Base-by-base conservation (phyloP, 140 eudicot species). In the Erigeron philadelphicus region DNA sequence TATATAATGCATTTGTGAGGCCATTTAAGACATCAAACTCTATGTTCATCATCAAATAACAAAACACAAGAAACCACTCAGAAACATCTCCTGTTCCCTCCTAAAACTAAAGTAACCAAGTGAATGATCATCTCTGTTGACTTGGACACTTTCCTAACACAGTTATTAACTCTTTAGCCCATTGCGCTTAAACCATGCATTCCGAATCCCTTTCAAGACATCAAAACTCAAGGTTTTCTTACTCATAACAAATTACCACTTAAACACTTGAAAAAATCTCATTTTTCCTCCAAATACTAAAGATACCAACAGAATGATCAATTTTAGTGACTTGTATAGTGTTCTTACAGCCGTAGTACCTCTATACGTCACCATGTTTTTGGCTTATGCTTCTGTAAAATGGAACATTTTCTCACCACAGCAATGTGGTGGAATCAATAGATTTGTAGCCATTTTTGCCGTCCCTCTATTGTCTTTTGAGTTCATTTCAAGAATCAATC, bases 261-360 rank as follows among this genome's bases (percentile, higher is more conserved):
- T 59, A 65, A 64, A 72, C 50, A 48, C 66, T 66, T 41, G 64
- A 68, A 49, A 25, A 31, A 38, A 55, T 35, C 56, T 74, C 68
- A 64, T 66, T 53, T 72, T 73, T 69, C 75, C 52, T 58, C 76
- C 76, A 70, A 50, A 71, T 41, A 64, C 63, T 42, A 58, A 61
- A 69, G n/a, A 68, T 35, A 1, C 61, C 50, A 66, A 17, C 49
- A 62, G 16, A 21, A 78, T 79, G 83, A 79, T 79, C 76, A 75
- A 75, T 68, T 79, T 79, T n/a, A 50, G 61, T 13, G 83, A 79
- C 76, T 74, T 79, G 72, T 79, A 79, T 54, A 53, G 80, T 16
- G 83, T 79, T 42, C 75, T 79, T 61, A 79, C 83, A 1, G 83
- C 83, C 21, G 83, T 79, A 54, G 80, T 79, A 23, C 83, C 83